Conservation (phyloP, 352 stramenopile species). For the Pythium grandisporangium region DNA sequence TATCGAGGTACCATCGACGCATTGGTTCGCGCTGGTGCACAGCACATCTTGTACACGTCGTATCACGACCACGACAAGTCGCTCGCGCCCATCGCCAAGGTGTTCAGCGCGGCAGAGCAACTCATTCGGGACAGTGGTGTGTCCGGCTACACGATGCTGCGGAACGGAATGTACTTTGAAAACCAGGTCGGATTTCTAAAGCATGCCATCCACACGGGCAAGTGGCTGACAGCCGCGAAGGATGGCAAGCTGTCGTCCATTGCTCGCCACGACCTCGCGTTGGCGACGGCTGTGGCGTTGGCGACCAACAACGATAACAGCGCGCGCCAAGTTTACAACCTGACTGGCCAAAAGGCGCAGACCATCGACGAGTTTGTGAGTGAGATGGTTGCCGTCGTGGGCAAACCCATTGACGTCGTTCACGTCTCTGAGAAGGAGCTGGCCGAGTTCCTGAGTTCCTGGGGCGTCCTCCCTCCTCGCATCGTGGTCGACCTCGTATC, state of each 20-base stretch:
- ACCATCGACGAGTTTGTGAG: conserved; percentile 2
- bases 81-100: too few relatives aligned
- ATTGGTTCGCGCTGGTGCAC: neutral
- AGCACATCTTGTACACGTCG: neutral
- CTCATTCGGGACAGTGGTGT: too few relatives aligned
- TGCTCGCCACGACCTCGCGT: conserved; percentile 1
- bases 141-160: conserved; percentile 2
- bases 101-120: too few relatives aligned
- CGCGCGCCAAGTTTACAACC: neutral
- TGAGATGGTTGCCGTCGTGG: neutral
- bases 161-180: conserved; percentile 5
- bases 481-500: conserved; percentile 6
- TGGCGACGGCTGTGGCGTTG: neutral
- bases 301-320: neutral
- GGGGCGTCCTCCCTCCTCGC: neutral
- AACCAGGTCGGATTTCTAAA: conserved; percentile 2
- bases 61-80: neutral
- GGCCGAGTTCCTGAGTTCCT: neutral
- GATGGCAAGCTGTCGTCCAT: neutral
- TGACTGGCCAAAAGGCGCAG: neutral
- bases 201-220: neutral
- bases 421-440: conserved; percentile 3
- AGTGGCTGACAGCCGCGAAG: neutral
- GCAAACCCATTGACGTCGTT: neutral
- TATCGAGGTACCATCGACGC: neutral